Base-by-base conservation (phyloP, 805 yeast species). In the Zygotorulaspora chibaensis region DNA sequence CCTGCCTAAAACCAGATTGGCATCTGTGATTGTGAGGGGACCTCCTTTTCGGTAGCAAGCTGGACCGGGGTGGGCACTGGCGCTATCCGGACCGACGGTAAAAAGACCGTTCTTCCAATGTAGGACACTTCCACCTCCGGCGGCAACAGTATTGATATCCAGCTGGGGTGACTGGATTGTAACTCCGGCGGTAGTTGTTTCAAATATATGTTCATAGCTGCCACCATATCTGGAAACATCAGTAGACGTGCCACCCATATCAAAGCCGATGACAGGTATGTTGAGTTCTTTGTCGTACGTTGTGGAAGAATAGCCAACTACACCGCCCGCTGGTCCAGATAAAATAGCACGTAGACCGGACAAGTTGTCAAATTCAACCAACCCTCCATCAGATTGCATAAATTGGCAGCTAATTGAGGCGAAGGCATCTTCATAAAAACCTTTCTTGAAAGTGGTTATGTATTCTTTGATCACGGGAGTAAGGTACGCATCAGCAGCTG, bases 321-420 rank as follows among this genome's bases (percentile, higher is more conserved):
- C 95, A 42, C 98, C 98, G 34, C 97, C 98, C 9, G 97, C 98
- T 2, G 98, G 98, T 2, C 98, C 98, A 1, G 96, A 87, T 28
- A 90, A 67, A 40, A 90, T 85, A 3, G 97, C 95, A 54, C 81
- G 75, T 33, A 90, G 71, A 1, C 98, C 98, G 0, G 96, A 83
- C 62, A 90, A 90, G 40, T 79, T 75, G n/a, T 79, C 71, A 57
- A 91, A 88, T 45, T 87, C 87, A 20, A 89, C 88, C 47, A 90
- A 74, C 2, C 97, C 98, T 46, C 98, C 98, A 63, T 90, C 96
- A 11, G 95, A 85, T 66, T 90, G 96, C 97, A 90, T 90, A 65
- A 91, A 90, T 54, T 84, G 33, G 33, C 33, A 29, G 15, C 33
- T 29, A 29, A 8, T 29, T 4, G 33, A 82, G 47, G 86, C 77